phyloP scores from a whole-genome alignment of 1,284 basidiomycete species.

The Ustilago cynodontis region DNA sequence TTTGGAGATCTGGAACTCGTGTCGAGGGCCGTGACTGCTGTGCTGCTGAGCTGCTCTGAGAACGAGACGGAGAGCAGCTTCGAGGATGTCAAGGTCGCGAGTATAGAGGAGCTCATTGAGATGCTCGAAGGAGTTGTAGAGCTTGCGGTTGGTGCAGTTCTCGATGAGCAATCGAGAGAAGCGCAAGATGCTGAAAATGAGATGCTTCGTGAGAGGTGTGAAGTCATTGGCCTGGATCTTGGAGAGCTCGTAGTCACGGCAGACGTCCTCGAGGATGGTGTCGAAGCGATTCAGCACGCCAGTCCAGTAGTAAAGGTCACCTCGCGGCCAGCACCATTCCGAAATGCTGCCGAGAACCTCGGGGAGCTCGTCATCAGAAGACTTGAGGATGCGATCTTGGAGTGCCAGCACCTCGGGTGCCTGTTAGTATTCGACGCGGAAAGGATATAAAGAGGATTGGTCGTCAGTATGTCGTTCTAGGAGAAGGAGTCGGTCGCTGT shows the following conservation, averaged over 20 bases:
- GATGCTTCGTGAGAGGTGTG: constrained; percentile 79
- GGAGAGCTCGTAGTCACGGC: constrained; percentile 78
- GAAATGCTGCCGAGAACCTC: constrained; percentile 58
- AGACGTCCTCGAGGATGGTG: constrained; percentile 82
- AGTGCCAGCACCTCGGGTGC: constrained; percentile 57
- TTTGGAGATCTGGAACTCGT: constrained; percentile 59
- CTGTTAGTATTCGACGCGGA: constrained; percentile 13
- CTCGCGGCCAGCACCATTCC: constrained; percentile 92
- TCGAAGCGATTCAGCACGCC: constrained; percentile 96
- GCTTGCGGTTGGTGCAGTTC: constrained; percentile 97
- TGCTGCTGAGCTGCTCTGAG: constrained; percentile 95
- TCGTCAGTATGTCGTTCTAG: not conserved
- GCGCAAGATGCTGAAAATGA: constrained; percentile 83
- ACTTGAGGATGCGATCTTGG: constrained; percentile 55
- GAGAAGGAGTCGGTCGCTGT: not conserved
- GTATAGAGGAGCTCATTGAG: constrained; percentile 89
- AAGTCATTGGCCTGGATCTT: constrained; percentile 79
- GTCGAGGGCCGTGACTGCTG: constrained; percentile 72
- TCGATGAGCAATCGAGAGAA: constrained; percentile 92
- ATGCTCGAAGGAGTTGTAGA: constrained; percentile 96
- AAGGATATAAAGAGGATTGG: not conserved
- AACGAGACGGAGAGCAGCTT: constrained; percentile 84
- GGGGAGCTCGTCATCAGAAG: constrained; percentile 64
- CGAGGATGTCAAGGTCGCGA: constrained; percentile 88
- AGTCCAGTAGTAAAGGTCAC: constrained; percentile 97